Percentiles rank a stretch among this genome's conserved stretches.
phyloP scores from a whole-genome alignment of 2,329 filamentous ascomycete genomes.

The Fusarium palustre region DNA sequence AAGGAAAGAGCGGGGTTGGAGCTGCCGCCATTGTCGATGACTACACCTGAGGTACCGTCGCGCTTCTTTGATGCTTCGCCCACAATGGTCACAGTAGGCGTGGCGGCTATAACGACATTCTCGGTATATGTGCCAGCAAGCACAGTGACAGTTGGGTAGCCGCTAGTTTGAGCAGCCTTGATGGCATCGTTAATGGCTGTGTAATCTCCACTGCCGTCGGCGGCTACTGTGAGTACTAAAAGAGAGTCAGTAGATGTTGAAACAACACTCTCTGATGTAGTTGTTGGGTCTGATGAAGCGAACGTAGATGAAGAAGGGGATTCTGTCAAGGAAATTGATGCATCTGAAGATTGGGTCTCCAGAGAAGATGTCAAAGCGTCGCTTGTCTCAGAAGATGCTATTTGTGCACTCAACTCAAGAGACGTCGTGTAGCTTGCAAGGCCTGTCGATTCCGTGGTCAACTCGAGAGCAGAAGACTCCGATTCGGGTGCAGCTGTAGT shows the following conservation, averaged over 20 bases:
- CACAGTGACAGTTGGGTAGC: conserved; percentile 57
- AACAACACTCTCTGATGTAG: conserved; percentile 20
- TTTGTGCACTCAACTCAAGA: background rate
- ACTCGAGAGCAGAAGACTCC: background rate
- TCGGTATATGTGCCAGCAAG: conserved; percentile 60
- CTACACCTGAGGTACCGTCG: conserved; percentile 22
- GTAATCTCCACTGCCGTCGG: conserved; percentile 58
- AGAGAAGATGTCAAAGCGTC: background rate
- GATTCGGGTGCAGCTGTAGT: background rate
- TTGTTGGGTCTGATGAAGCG: conserved; percentile 18
- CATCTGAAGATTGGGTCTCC: conserved; percentile 1
- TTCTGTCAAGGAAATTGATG: conserved; percentile 11
- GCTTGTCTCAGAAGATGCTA: background rate
- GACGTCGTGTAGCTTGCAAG: background rate
- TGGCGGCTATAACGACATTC: conserved; percentile 54
- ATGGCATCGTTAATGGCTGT: conserved; percentile 59
- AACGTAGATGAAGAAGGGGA: conserved; percentile 18
- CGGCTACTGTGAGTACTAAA: conserved; percentile 56
- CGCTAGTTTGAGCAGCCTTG: conserved; percentile 54
- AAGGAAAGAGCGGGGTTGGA: conserved; percentile 16
- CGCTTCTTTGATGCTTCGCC: conserved; percentile 53
- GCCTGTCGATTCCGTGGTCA: background rate
- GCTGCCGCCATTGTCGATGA: conserved; percentile 29
- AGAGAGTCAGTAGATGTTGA: conserved; percentile 36
- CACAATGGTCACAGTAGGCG: conserved; percentile 56